These are phyloP conservation scores for Cicer pinnatifidum DNA, from an alignment of 306 rosid species.

Conservation along the genomic window DNA sequence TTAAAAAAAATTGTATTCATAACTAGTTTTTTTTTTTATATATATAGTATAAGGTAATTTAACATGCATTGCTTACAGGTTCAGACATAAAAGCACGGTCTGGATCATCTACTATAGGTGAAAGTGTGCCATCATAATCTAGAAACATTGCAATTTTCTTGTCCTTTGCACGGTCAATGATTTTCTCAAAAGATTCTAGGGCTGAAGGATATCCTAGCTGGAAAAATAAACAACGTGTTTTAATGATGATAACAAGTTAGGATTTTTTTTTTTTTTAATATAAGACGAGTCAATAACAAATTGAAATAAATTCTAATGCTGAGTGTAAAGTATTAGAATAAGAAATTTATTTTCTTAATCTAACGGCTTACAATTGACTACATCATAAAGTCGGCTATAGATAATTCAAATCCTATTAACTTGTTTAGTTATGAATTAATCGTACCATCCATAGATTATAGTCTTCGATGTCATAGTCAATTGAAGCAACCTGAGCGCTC, in stretches of 20 bases:
- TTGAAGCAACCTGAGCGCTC: slow-evolving; percentile 53
- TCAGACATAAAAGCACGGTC: slow-evolving; percentile 80
- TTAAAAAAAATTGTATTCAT: too few species aligned
- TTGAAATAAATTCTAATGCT: background rate
- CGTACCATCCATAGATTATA: slow-evolving; percentile 75
- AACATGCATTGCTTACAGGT: slow-evolving; percentile 53
- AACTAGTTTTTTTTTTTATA: too few species aligned
- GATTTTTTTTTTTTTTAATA: too few species aligned
- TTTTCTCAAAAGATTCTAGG: slow-evolving; percentile 59
- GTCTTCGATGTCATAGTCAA: slow-evolving; percentile 63
- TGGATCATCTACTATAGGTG: slow-evolving; percentile 94
- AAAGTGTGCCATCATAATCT: slow-evolving; percentile 94
- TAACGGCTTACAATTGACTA: too few species aligned
- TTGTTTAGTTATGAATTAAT: background rate
- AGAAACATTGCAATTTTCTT: slow-evolving; percentile 83
- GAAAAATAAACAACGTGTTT: background rate
- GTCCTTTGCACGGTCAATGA: slow-evolving; percentile 58
- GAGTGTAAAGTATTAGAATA: too few species aligned
- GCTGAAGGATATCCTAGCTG: slow-evolving; percentile 92
- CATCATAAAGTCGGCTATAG: too few species aligned
- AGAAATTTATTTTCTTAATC: too few species aligned
- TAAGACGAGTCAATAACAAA: background rate
- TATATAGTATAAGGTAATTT: too few species aligned
- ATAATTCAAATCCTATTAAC: background rate
- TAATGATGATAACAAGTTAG: background rate